These are phyloP conservation scores for Trametes cingulata DNA, from an alignment of 768 basidiomycete genomes.

Conservation along the genomic window DNA sequence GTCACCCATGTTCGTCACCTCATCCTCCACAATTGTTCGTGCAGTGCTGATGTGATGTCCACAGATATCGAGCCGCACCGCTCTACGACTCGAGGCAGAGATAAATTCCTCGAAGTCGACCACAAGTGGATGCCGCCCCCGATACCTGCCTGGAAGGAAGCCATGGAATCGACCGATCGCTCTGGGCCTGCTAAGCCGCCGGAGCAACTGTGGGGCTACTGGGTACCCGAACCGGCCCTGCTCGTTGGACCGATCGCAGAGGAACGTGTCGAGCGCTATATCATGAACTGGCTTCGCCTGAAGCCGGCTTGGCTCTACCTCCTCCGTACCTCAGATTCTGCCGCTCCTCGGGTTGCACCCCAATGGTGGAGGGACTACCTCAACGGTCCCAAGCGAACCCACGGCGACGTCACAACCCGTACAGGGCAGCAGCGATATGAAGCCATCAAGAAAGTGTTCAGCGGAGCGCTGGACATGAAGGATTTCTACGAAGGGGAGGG, in stretches of 20 bases:
- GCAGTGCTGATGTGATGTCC: neutral
- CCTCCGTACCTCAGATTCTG: neutral
- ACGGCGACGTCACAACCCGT: too few relatives aligned
- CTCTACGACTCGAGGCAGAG: neutral
- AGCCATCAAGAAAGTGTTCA: neutral
- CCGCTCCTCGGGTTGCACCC: neutral
- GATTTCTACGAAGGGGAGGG: neutral
- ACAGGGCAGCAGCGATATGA: too few relatives aligned
- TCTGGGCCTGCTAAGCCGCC: neutral
- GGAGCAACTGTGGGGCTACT: neutral
- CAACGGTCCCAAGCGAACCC: neutral
- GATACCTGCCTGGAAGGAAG: neutral
- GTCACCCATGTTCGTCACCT: too few relatives aligned
- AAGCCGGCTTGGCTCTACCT: neutral
- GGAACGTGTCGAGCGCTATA: neutral
- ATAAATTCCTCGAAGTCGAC: neutral
- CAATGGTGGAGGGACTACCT: slow-evolving; percentile 4
- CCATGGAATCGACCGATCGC: neutral
- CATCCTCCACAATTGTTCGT: neutral
- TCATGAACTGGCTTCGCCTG: neutral
- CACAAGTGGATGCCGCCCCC: neutral
- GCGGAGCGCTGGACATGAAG: neutral
- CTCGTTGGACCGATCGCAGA: neutral
- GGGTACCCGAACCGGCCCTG: neutral
- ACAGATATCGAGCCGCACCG: neutral